Conservation (phyloP, 2,329 filamentous ascomycete genomes). For the Karstenula rhodostoma region DNA sequence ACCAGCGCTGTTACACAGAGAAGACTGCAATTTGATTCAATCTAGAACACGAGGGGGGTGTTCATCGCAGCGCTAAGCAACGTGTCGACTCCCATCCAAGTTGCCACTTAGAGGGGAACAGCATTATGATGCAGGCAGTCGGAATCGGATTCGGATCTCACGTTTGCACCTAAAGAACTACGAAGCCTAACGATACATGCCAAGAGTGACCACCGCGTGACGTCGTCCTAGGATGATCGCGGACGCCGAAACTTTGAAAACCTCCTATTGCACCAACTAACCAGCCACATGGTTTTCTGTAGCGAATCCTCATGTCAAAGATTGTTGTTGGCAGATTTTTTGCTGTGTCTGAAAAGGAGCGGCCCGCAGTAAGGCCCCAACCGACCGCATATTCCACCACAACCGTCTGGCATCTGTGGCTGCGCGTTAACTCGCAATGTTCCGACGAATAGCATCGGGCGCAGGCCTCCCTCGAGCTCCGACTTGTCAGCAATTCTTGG, state of each 20-base stretch:
- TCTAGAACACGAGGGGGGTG: slow-evolving; percentile 3
- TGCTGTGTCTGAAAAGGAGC: not conserved
- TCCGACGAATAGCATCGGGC: not conserved
- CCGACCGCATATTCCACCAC: not conserved
- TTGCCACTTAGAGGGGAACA: not conserved
- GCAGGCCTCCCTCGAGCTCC: not conserved
- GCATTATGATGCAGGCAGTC: not conserved
- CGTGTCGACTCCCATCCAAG: not conserved
- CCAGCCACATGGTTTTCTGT: not conserved
- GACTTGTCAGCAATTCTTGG: not conserved
- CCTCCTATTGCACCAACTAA: not conserved
- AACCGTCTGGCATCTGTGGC: not conserved
- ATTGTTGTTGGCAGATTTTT: not conserved
- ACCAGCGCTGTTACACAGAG: not conserved
- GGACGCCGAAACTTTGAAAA: not conserved
- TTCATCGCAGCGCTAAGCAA: not conserved
- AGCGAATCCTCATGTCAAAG: not conserved
- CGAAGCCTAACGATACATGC: not conserved
- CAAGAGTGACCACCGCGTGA: not conserved
- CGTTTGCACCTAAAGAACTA: not conserved
- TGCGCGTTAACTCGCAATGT: not conserved
- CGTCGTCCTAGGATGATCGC: not conserved
- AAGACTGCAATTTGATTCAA: not conserved
- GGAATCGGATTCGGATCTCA: not conserved
- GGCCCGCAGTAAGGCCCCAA: not conserved